phyloP scores from a whole-genome alignment of 805 yeast genomes.

The Wickerhamomyces ciferrii region DNA sequence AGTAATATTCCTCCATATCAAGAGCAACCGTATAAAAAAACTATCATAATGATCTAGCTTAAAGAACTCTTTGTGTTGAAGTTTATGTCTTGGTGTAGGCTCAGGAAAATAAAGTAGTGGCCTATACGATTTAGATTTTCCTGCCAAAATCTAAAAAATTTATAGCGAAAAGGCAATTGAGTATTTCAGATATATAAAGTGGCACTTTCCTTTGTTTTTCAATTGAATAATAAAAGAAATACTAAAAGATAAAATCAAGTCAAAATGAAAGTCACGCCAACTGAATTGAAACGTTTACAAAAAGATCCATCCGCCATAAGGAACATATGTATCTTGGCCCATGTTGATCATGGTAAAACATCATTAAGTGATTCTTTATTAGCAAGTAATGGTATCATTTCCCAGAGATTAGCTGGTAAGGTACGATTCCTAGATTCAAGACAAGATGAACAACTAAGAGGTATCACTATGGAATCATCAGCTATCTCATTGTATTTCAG shows the following conservation, averaged over 20 bases:
- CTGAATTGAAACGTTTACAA: slow-evolving; percentile 63
- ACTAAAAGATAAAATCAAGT: neutral
- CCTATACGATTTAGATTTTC: no score
- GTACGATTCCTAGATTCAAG: slow-evolving; percentile 89
- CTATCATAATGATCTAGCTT: no score
- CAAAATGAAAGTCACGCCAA: slow-evolving; percentile 55
- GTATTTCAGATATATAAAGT: no score
- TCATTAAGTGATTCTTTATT: slow-evolving; percentile 86
- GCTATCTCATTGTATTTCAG: slow-evolving; percentile 92
- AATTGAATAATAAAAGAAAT: no score
- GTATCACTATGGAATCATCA: slow-evolving; percentile 96
- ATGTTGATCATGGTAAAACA: slow-evolving; percentile 98
- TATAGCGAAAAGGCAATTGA: no score
- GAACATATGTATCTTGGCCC: slow-evolving; percentile 94
- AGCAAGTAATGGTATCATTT: slow-evolving; percentile 95
- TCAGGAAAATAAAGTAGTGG: no score
- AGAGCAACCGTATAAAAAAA: no score
- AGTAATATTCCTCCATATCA: no score
- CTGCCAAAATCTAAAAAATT: no score
- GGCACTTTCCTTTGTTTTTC: no score
- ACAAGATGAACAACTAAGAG: slow-evolving; percentile 92
- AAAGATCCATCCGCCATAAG: slow-evolving; percentile 65
- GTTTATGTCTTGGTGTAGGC: no score
- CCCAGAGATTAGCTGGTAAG: slow-evolving; percentile 93
- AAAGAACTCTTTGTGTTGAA: no score